Conservation (phyloP, 83 land plant species). For the Picea engelmannii region DNA sequence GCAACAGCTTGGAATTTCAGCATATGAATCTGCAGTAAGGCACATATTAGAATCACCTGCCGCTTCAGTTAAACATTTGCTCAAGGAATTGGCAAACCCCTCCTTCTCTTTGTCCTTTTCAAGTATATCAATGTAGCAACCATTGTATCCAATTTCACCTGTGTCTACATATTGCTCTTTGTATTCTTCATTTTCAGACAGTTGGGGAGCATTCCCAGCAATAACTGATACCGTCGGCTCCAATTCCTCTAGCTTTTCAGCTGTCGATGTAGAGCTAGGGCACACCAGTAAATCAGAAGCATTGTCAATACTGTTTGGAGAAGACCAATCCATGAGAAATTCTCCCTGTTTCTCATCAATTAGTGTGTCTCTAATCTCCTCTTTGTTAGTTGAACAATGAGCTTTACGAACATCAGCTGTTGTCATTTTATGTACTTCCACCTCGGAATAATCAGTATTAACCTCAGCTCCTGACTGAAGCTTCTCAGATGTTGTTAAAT, state of each 20-base stretch:
- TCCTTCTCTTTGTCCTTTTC: slow-evolving; percentile 11
- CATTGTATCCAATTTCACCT: slow-evolving; percentile 1
- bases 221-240: background rate
- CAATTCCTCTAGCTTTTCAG: slow-evolving; percentile 2
- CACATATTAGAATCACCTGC: background rate
- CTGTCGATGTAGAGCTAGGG: background rate
- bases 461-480: background rate
- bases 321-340: slow-evolving; percentile 1
- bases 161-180: slow-evolving; percentile 1
- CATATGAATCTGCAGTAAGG: background rate
- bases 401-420: background rate
- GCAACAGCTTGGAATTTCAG: background rate
- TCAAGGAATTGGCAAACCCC: background rate
- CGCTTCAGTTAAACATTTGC: slow-evolving; percentile 5
- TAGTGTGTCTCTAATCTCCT: background rate
- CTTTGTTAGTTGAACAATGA: background rate
- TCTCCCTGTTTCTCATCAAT: slow-evolving; percentile 3
- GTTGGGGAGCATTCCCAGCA: background rate
- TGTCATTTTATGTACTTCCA: background rate
- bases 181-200: background rate
- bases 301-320: background rate
- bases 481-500: slow-evolving; percentile 4
- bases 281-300: background rate
- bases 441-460: background rate
- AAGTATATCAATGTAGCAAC: background rate